phyloP scores from a whole-genome alignment of 129 eudicot species.

The Escallonia herrerae region DNA sequence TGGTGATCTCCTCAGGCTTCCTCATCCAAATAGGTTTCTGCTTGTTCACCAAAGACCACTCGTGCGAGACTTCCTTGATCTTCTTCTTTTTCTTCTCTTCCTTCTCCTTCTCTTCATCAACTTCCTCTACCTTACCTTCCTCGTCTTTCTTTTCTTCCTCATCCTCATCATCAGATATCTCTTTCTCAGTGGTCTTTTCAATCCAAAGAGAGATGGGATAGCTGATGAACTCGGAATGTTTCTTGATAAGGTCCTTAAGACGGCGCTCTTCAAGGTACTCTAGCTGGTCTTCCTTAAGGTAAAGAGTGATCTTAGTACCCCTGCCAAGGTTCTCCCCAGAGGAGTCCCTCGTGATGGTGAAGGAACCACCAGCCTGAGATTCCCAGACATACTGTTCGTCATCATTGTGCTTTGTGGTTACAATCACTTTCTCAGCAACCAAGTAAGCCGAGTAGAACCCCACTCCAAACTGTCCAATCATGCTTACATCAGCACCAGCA shows the following conservation, averaged over 20 bases:
- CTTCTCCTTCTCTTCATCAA: slow-evolving; percentile 72
- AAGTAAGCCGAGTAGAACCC: slow-evolving; percentile 88
- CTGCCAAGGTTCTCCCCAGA: slow-evolving; percentile 75
- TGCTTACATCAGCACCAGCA: slow-evolving; percentile 93
- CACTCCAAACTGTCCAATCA: slow-evolving; percentile 93
- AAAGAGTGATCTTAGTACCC: slow-evolving; percentile 63
- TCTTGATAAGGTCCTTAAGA: slow-evolving; percentile 72
- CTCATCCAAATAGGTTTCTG: slow-evolving; percentile 95
- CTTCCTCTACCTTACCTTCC: slow-evolving; percentile 70
- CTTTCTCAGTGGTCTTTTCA: slow-evolving; percentile 75
- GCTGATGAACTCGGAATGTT: slow-evolving; percentile 86
- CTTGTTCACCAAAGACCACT: slow-evolving; percentile 69
- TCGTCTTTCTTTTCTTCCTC: slow-evolving; percentile 76
- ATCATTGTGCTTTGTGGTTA: slow-evolving; percentile 79
- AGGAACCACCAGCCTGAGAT: slow-evolving; percentile 85
- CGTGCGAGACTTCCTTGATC: slow-evolving; percentile 84
- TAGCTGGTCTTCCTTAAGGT: slow-evolving; percentile 71
- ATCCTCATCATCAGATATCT: slow-evolving; percentile 75
- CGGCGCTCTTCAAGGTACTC: slow-evolving; percentile 84
- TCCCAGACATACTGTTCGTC: slow-evolving; percentile 89
- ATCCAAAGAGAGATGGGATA: slow-evolving; percentile 77
- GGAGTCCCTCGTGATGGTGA: slow-evolving; percentile 73
- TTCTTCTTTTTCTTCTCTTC: slow-evolving; percentile 81
- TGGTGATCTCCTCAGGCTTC: slow-evolving; percentile 78
- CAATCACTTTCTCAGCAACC: slow-evolving; percentile 83